Percentiles rank a stretch among this genome's conserved stretches.
phyloP scores from a whole-genome alignment of 371 early-diverging fungal species.

The Lichtheimia ornata region DNA sequence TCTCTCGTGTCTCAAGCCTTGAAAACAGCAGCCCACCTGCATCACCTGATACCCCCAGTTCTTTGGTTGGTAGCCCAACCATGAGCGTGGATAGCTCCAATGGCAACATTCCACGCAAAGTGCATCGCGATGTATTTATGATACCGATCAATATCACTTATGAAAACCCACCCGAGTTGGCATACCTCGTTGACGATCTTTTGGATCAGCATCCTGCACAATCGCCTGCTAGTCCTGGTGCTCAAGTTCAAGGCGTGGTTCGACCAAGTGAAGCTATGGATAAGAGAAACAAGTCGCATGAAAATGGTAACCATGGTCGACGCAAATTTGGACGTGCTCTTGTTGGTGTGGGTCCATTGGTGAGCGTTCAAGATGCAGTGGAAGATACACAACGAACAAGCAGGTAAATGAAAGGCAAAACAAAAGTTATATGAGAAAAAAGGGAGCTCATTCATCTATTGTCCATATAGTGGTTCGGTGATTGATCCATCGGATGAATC shows the following conservation, averaged over 20 bases:
- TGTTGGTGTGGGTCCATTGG: constrained; percentile 43
- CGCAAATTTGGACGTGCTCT: constrained; percentile 39
- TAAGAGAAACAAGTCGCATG: constrained; percentile 24
- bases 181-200: constrained; percentile 42
- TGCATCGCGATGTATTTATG: constrained; percentile 41
- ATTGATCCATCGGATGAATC: constrained; percentile 21
- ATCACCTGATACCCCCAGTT: constrained; percentile 34
- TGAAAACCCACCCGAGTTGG: constrained; percentile 47
- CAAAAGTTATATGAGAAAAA: neutral
- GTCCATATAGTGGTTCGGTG: constrained; percentile 5
- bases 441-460: neutral
- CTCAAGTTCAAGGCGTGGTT: constrained; percentile 15
- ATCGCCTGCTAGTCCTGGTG: neutral
- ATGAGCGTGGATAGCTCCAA: constrained; percentile 36
- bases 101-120: constrained; percentile 16
- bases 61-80: constrained; percentile 25
- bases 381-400: constrained; percentile 23
- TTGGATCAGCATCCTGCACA: constrained; percentile 42
- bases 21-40: constrained; percentile 40
- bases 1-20: constrained; percentile 19
- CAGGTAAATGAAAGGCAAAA: constrained; percentile 14
- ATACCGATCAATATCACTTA: constrained; percentile 54
- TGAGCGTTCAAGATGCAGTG: constrained; percentile 47
- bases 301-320: constrained; percentile 19
- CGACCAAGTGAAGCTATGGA: constrained; percentile 52